Percentiles rank a stretch among this genome's conserved stretches.
Conservation (phyloP, 805 yeast genomes). For the Nakazawaea anatomiae region DNA sequence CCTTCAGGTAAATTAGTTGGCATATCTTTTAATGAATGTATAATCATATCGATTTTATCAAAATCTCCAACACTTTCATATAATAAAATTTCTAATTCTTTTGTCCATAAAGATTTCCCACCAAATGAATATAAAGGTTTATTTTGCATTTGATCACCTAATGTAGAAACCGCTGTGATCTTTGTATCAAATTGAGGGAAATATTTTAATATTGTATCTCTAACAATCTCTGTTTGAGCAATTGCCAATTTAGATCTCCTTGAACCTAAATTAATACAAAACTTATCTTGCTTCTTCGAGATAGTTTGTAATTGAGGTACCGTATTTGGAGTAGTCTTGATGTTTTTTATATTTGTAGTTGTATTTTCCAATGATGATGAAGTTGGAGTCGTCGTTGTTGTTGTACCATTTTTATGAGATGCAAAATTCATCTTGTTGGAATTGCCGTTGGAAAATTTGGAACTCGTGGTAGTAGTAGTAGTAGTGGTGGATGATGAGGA, state of each 20-base stretch:
- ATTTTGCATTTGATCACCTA: constrained; percentile 84
- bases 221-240: constrained; percentile 74
- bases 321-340: background rate
- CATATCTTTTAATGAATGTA: constrained; percentile 86
- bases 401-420: background rate
- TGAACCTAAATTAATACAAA: constrained; percentile 61
- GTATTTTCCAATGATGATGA: background rate
- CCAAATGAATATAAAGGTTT: constrained; percentile 92
- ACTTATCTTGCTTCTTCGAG: background rate
- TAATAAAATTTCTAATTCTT: constrained; percentile 80
- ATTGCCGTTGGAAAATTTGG: too few species aligned
- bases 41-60: constrained; percentile 78
- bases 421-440: too few species aligned
- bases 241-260: constrained; percentile 86
- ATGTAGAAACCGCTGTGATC: constrained; percentile 72
- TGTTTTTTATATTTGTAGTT: background rate
- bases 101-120: constrained; percentile 95
- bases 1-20: constrained; percentile 90
- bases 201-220: constrained; percentile 45
- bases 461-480: too few species aligned
- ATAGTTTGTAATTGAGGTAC: background rate
- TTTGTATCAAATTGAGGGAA: constrained; percentile 69
- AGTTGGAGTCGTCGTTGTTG: background rate
- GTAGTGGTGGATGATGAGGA: too few species aligned
- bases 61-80: constrained; percentile 55